These are phyloP conservation scores for Boechera stricta DNA, from an alignment of 345 rosid species.

Conservation along the genomic window DNA sequence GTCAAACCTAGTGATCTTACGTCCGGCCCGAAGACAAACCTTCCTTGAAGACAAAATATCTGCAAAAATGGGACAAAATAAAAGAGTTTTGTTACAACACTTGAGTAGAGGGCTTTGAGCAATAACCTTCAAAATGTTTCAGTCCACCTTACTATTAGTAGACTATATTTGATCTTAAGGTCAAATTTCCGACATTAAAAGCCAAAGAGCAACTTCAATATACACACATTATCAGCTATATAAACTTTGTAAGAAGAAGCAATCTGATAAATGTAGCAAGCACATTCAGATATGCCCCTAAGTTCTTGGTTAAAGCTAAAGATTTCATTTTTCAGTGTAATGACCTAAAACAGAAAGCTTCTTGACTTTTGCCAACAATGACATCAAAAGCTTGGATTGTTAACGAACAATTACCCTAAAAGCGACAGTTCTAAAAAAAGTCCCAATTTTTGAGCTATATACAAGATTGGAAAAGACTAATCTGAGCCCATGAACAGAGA, in stretches of 20 bases:
- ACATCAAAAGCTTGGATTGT: background rate
- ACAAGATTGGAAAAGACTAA: background rate
- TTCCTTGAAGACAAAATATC: slow-evolving; percentile 82
- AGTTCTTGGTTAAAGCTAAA: slow-evolving; percentile 27
- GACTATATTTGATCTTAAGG: background rate
- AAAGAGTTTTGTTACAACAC: background rate
- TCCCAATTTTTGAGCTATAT: slow-evolving; percentile 27
- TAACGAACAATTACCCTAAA: background rate
- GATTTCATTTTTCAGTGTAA: background rate
- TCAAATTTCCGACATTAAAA: background rate
- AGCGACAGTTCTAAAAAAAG: slow-evolving; percentile 3
- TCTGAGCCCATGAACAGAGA: background rate
- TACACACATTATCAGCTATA: slow-evolving; percentile 1
- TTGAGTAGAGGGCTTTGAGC: slow-evolving; percentile 2
- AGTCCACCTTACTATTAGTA: background rate
- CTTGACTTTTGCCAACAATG: background rate
- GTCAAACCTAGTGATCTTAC: slow-evolving; percentile 78
- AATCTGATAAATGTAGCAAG: background rate
- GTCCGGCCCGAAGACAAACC: slow-evolving; percentile 86
- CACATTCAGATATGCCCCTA: background rate
- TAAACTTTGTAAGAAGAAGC: slow-evolving; percentile 15
- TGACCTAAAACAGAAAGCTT: background rate
- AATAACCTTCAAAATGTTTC: background rate
- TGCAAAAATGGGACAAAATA: slow-evolving; percentile 45
- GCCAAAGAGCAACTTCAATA: slow-evolving; percentile 9